A percentile compares a stretch with the other conserved stretches of the same genome.
Evolutionary conservation across 495 filamentous ascomycete genomes (phyloP).

Genomic region (Aspergillus bridgeri): DNA sequence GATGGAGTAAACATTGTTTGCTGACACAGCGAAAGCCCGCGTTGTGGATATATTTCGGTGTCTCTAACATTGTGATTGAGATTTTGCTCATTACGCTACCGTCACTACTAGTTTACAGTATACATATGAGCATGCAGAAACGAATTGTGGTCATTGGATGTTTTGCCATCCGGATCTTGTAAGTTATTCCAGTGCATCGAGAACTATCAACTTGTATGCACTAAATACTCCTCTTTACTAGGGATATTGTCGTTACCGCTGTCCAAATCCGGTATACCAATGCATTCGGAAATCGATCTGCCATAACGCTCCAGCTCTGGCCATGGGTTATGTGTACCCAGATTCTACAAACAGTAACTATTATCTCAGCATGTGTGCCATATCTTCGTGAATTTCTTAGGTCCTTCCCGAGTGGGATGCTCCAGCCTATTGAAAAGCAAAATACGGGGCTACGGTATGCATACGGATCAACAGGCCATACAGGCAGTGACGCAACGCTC

Average conservation of each 20-base stretch:
- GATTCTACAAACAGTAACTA: conserved; percentile 4
- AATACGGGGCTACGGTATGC: neutral
- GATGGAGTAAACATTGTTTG: neutral
- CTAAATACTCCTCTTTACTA: neutral
- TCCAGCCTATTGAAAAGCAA: neutral
- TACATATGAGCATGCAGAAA: neutral
- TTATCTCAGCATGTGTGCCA: conserved; percentile 3
- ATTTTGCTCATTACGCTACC: neutral
- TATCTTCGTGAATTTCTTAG: conserved; percentile 5
- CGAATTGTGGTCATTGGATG: neutral
- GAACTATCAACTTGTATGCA: neutral
- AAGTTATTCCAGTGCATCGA: neutral
- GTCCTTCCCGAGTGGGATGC: conserved; percentile 6
- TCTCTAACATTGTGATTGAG: neutral
- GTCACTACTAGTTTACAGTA: neutral
- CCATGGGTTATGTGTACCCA: conserved; percentile 6
- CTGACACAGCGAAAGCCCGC: neutral
- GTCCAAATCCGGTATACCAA: neutral
- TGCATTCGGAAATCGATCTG: neutral
- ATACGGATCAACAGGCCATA: neutral
- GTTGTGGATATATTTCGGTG: neutral
- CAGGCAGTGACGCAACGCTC: neutral
- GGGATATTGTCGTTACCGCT: neutral
- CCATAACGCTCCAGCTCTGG: neutral
- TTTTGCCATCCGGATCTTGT: neutral